These are phyloP conservation scores for Cerioporus squamosus DNA, from an alignment of 1,284 basidiomycete species.

Conservation along the genomic window DNA sequence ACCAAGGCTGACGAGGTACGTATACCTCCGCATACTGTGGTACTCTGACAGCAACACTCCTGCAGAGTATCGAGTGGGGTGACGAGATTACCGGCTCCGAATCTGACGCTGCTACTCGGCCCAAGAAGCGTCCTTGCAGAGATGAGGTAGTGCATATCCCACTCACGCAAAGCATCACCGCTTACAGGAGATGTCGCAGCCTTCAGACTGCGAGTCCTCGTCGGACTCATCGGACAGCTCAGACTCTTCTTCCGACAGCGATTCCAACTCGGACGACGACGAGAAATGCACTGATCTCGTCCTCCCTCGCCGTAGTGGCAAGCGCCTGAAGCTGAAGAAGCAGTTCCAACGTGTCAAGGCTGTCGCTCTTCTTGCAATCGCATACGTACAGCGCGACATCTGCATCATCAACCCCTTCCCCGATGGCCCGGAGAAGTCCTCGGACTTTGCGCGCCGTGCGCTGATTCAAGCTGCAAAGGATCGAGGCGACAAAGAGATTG, in stretches of 20 bases:
- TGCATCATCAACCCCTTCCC: background rate
- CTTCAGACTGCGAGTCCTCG: no score
- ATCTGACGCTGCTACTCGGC: no score
- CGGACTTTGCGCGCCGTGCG: background rate
- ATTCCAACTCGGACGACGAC: background rate
- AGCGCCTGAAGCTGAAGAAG: background rate
- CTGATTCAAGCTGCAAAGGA: background rate
- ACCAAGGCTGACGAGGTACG: background rate
- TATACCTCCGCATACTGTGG: background rate
- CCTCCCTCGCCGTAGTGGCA: background rate
- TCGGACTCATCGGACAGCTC: no score
- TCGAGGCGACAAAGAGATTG: background rate
- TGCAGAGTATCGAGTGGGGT: background rate
- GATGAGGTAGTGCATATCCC: background rate
- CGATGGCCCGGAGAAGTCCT: background rate
- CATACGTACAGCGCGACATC: background rate
- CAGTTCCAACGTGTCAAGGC: slow-evolving; percentile 7
- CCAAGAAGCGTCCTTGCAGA: no score
- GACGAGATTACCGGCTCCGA: no score
- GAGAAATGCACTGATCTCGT: background rate
- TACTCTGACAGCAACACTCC: background rate
- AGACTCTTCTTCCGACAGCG: background rate
- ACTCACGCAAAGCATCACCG: no score
- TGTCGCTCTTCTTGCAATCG: background rate
- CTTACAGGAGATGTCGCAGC: no score